Percentiles rank a stretch among this genome's conserved stretches.
These are phyloP conservation scores for Dactylella cylindrospora DNA, from an alignment of 2,329 filamentous ascomycete species.

Conservation along the genomic window DNA sequence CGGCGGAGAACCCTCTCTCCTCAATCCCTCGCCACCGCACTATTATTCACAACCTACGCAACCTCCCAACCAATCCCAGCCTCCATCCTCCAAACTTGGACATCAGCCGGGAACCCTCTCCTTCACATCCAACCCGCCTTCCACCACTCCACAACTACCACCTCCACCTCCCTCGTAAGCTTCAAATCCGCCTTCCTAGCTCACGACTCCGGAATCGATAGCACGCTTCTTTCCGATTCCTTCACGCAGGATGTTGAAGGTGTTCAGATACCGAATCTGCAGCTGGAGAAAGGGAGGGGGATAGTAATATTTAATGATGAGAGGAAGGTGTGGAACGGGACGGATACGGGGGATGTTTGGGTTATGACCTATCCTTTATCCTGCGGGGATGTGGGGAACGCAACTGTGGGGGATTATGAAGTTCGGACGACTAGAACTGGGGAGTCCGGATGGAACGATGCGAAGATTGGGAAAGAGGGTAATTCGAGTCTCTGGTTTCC, in stretches of 20 bases:
- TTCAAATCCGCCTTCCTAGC: constrained; percentile 35
- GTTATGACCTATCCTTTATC: constrained; percentile 10
- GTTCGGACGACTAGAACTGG: constrained; percentile 6
- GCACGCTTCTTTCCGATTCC: constrained; percentile 8
- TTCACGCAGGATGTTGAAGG: constrained; percentile 24
- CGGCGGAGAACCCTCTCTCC: not conserved
- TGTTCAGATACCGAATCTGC: constrained; percentile 23
- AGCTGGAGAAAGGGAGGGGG: not conserved
- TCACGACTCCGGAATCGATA: constrained; percentile 7
- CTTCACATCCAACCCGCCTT: constrained; percentile 35
- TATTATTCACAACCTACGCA: not conserved
- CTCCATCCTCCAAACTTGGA: constrained; percentile 26
- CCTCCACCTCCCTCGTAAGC: constrained; percentile 1
- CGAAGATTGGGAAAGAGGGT: constrained; percentile 1
- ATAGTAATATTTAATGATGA: constrained; percentile 3
- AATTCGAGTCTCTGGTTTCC: constrained; percentile 21
- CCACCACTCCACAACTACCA: constrained; percentile 14
- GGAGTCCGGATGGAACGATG: constrained; percentile 6
- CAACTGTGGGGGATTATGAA: constrained; percentile 6
- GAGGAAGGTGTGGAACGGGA: not conserved
- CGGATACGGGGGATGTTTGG: constrained; percentile 20
- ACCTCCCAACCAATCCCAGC: constrained; percentile 18
- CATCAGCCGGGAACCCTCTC: constrained; percentile 26
- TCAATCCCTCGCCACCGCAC: not conserved
- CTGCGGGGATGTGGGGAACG: not conserved